phyloP scores from a whole-genome alignment of 164 flowering plant genomes.

The Piper longum region DNA sequence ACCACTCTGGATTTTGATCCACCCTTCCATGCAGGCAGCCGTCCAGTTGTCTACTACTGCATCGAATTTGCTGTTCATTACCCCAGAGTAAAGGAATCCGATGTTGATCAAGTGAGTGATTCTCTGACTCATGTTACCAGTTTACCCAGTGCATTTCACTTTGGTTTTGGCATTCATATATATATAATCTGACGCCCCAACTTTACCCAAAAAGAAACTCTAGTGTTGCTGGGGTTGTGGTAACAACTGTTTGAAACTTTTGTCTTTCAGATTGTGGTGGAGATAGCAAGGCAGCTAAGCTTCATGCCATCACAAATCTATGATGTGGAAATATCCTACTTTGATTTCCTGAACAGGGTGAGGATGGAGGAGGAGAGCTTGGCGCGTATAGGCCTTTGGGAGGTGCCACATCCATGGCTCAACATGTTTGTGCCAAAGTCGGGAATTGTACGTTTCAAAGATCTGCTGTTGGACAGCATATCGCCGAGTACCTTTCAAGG shows the following conservation, averaged over 20 bases:
- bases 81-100: slow-evolving; percentile 9
- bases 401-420: slow-evolving; percentile 40
- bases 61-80: slow-evolving; percentile 24
- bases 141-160: background rate
- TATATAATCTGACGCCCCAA: background rate
- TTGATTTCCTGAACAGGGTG: slow-evolving; percentile 31
- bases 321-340: slow-evolving; percentile 19
- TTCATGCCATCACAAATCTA: slow-evolving; percentile 12
- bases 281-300: slow-evolving; percentile 14
- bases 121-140: background rate
- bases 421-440: slow-evolving; percentile 30
- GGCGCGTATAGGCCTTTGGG: slow-evolving; percentile 25
- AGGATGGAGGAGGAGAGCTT: slow-evolving; percentile 20
- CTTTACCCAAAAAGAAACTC: background rate
- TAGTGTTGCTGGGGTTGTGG: background rate
- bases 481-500: slow-evolving; percentile 19
- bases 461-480: slow-evolving; percentile 17
- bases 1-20: slow-evolving; percentile 10
- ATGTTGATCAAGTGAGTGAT: slow-evolving; percentile 14
- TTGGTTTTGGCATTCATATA: background rate
- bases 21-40: slow-evolving; percentile 7
- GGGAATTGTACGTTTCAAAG: slow-evolving; percentile 18
- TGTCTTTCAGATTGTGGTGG: slow-evolving; percentile 14
- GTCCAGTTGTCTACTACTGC: slow-evolving; percentile 18
- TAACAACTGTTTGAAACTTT: background rate